These are phyloP conservation scores for Thuidium tamariscinum DNA, from an alignment of 225 moss, liverwort and hornwort species.

Conservation along the genomic window DNA sequence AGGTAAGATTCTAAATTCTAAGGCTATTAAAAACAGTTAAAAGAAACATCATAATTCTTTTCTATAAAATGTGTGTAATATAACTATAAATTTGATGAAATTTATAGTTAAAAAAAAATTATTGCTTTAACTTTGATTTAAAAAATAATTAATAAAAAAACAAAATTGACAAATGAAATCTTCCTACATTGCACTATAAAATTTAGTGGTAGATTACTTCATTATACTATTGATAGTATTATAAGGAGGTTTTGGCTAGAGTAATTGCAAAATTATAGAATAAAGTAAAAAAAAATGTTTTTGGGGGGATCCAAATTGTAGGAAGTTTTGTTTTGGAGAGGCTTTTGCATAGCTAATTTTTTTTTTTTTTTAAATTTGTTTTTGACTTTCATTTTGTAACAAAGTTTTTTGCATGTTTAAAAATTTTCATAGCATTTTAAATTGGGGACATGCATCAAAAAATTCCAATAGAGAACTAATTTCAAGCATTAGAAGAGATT, in stretches of 20 bases:
- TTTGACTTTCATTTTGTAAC: background rate
- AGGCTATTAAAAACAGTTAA: background rate
- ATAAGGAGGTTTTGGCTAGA: background rate
- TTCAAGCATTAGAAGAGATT: too few relatives aligned
- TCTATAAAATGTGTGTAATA: background rate
- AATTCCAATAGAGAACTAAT: too few relatives aligned
- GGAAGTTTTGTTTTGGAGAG: background rate
- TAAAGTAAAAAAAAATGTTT: background rate
- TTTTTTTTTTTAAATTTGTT: background rate
- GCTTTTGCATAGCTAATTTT: background rate
- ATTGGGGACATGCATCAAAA: too few relatives aligned
- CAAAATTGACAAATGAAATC: background rate
- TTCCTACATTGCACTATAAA: fast-evolving
- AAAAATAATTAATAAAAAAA: background rate
- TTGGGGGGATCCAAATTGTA: fast-evolving
- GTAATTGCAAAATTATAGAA: background rate
- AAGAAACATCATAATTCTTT: too few relatives aligned
- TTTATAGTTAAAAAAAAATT: background rate
- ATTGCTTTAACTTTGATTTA: background rate
- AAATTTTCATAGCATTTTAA: too few relatives aligned
- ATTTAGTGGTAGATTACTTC: background rate
- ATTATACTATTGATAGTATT: too few relatives aligned
- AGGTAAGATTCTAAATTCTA: background rate
- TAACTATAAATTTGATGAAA: background rate
- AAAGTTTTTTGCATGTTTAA: too few relatives aligned